Evolutionary conservation across 106 monocot genomes (phyloP), one percentile per base, ranked within the genome.

Genomic region (Narthecium ossifragum): DNA sequence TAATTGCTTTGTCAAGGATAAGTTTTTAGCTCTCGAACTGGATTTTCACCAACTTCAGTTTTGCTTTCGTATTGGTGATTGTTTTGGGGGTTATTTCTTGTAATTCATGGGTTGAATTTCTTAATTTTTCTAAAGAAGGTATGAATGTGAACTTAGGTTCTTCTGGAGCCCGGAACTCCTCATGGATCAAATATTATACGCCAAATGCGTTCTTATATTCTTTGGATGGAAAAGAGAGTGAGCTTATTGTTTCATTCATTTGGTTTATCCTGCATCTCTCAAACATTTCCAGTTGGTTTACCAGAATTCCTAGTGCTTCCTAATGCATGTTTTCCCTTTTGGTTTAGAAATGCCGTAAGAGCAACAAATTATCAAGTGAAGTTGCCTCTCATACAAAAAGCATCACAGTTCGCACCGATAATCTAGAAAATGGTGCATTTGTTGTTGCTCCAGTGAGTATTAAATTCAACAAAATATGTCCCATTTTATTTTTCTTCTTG

Each of bases 121-220:
- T 43, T 4, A 43, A 22, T 59, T 67, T 48, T 64, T 62, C 27
- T 63, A 40, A 53, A 53, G 13, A 32, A 30, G 18, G 27, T 48
- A 10, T 53, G 28, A 53, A 2, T 20, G 27, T 52, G 40, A 12
- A 12, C 15, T 28, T 75, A 96, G 93, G 80, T 98, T 71, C 81
- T 98, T 48, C 63, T 98, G 66, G 98, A 98, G 74, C 98, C 98
- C 60, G 98, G 98, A 79, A 98, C 87, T 55, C 98, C 98, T 32
- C 91, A 98, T 54, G 90, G 98, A 55, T 86, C 81, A 53, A 85
- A 88, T 55, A 85, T 91, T 12, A 81, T 98, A 39, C 62, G 53
- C 22, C 91, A 98, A 69, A 82, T 98, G 87, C 87, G 98, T 31
- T 87, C 87, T 7, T 91, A 91, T 73, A 75, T 98, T 21, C 74